Base-by-base conservation (phyloP, 371 early-diverging fungal genomes). In the Mortierella sp. region DNA sequence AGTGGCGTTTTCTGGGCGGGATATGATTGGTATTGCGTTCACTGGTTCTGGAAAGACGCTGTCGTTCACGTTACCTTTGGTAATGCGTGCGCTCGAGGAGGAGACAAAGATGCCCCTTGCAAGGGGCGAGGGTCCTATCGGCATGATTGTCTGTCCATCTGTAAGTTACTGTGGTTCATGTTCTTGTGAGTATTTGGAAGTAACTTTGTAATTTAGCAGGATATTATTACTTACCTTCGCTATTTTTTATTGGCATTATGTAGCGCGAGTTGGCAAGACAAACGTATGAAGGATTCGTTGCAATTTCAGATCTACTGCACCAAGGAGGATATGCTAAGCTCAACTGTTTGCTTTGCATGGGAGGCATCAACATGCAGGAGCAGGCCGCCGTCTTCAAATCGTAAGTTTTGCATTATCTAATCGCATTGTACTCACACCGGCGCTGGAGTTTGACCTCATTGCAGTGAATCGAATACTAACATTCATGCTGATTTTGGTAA, bases 41-140 rank as follows among this genome's bases (percentile, higher is more conserved):
- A 99, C 99, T 14, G 99, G 99, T 26, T 98, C 98, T n/a, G 99
- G 99, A 51, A 99, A 99, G 90, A 99, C 99, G 0, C 90, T 99
- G 26, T 94, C 98, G 0, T 99, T 98, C 91, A 96, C 96, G 21
- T 82, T 99, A n/a, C 99, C 99, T 40, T 89, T 92, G 82, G 91
- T 94, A 72, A 93, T 96, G 94, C 92, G 92, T 83, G 95, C 77
- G 34, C 89, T 95, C 79, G 97, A 96, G 84, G 95, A 93, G 43
- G 97, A 97, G 82, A 81, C 90, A 37, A 89, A 95, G 76, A 88
- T 96, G 73, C 96, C 97, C 11, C 88, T 98, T 0, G 88, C 93
- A n/a, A 87, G 90, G 51, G 97, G 96, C 2, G 98, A 98, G 80
- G 98, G 98, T 5, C 98, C 98, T 0, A 91, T 97, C 55, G 96